Conservation (phyloP, 768 basidiomycete species). For the Trametes elegans region DNA sequence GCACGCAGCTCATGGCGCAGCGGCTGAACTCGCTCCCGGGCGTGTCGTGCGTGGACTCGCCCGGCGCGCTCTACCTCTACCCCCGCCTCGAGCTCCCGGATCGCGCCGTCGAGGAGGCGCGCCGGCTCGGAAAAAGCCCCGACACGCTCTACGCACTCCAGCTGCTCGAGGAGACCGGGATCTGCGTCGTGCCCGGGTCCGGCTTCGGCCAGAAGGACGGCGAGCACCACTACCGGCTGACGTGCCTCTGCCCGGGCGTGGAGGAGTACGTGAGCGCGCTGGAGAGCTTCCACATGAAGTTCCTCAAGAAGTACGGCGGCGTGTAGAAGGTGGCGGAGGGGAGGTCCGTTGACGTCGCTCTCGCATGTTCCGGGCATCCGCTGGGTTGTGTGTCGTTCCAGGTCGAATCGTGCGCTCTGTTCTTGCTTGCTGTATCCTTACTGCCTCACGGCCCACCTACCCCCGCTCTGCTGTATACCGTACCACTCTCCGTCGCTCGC, state of each 20-base stretch:
- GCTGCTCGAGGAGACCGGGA: constrained; percentile 85
- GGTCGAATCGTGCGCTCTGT: too few species aligned
- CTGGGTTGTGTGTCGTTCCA: background rate
- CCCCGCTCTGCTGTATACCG: background rate
- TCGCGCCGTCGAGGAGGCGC: constrained; percentile 72
- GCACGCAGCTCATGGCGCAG: constrained; percentile 70
- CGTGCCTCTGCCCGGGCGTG: constrained; percentile 91
- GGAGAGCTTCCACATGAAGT: constrained; percentile 68
- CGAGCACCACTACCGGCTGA: constrained; percentile 88
- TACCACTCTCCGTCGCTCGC: too few species aligned
- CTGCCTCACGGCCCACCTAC: too few species aligned
- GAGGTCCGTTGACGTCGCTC: too few species aligned
- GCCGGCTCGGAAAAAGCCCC: constrained; percentile 69
- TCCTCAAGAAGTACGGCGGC: constrained; percentile 48
- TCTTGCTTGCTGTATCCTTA: too few species aligned
- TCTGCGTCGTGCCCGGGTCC: constrained; percentile 90
- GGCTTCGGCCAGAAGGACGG: constrained; percentile 94
- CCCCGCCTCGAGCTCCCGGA: constrained; percentile 76
- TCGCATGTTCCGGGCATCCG: background rate
- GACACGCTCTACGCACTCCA: constrained; percentile 88
- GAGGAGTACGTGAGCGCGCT: constrained; percentile 89
- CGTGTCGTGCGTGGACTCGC: constrained; percentile 85
- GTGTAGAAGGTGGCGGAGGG: constrained; percentile 5
- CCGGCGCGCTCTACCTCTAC: constrained; percentile 93
- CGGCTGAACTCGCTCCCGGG: constrained; percentile 83